Evolutionary conservation across 176 grass and related monocot genomes (phyloP).

Genomic region (barley (Hordeum vulgare)): DNA sequence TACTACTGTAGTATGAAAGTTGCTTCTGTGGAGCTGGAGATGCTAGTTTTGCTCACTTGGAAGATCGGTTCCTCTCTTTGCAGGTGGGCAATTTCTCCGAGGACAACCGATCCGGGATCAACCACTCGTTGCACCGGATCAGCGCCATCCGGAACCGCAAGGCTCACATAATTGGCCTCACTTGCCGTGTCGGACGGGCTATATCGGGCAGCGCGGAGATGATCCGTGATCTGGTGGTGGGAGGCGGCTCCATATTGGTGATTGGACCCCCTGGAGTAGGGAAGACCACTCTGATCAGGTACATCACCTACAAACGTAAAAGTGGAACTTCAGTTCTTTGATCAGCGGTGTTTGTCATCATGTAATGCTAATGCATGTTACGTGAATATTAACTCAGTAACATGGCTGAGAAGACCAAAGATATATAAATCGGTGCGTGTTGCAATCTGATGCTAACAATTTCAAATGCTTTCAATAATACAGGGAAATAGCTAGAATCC

Average conservation of each 20-base stretch:
- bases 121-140: constrained; percentile 84
- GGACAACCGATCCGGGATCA: constrained; percentile 96
- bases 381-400: background rate
- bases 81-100: constrained; percentile 92
- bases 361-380: background rate
- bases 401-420: background rate
- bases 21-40: background rate
- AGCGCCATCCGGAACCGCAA: constrained; percentile 92
- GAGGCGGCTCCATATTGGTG: constrained; percentile 79
- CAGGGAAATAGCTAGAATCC: constrained; percentile 95
- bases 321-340: background rate
- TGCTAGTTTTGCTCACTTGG: background rate
- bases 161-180: constrained; percentile 80
- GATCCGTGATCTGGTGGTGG: constrained; percentile 80
- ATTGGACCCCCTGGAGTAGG: constrained; percentile 94
- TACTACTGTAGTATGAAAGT: background rate
- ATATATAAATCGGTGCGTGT: background rate
- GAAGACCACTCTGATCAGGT: constrained; percentile 97
- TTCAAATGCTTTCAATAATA: constrained; percentile 23
- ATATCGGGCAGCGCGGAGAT: constrained; percentile 85
- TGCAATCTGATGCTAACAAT: constrained; percentile 11
- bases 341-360: background rate
- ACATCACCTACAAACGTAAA: background rate
- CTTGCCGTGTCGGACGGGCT: constrained; percentile 87
- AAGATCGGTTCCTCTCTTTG: background rate